Conservation (phyloP, 352 stramenopile genomes). For the Thraustochytrium striatum region DNA sequence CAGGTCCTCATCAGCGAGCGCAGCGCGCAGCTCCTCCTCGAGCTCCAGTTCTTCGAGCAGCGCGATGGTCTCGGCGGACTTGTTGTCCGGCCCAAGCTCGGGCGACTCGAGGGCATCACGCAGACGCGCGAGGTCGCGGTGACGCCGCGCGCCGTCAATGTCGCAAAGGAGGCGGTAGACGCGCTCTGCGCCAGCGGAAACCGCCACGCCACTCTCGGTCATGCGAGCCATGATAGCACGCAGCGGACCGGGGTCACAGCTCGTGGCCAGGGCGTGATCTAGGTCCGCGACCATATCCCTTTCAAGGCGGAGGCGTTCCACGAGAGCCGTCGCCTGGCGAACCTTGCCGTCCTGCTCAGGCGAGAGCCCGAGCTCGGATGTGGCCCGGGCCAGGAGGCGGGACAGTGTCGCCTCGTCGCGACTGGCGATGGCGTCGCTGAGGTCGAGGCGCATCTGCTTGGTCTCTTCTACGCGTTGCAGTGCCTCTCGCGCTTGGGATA, state of each 20-base stretch:
- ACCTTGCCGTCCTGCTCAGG: conserved; percentile 15
- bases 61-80: neutral
- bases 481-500: conserved; percentile 14
- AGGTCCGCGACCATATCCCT: neutral
- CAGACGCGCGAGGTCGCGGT: neutral
- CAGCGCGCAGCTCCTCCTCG: neutral
- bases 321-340: conserved; percentile 15
- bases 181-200: neutral
- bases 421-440: conserved; percentile 48
- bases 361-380: conserved; percentile 11
- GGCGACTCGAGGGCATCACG: neutral
- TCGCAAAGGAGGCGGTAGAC: neutral
- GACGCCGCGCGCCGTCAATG: conserved; percentile 28
- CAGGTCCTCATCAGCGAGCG: neutral
- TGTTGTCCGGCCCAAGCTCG: neutral
- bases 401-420: conserved; percentile 43
- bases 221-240: neutral
- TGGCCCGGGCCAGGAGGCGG: conserved; percentile 46
- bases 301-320: neutral
- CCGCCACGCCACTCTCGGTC: conserved; percentile 32
- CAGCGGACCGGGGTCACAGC: neutral
- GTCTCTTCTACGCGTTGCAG: conserved; percentile 46
- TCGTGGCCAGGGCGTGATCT: neutral
- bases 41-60: conserved; percentile 5
- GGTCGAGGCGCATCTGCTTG: neutral